These are phyloP conservation scores for Pyrenula aspistea DNA, from an alignment of 495 filamentous ascomycete genomes.

Conservation along the genomic window DNA sequence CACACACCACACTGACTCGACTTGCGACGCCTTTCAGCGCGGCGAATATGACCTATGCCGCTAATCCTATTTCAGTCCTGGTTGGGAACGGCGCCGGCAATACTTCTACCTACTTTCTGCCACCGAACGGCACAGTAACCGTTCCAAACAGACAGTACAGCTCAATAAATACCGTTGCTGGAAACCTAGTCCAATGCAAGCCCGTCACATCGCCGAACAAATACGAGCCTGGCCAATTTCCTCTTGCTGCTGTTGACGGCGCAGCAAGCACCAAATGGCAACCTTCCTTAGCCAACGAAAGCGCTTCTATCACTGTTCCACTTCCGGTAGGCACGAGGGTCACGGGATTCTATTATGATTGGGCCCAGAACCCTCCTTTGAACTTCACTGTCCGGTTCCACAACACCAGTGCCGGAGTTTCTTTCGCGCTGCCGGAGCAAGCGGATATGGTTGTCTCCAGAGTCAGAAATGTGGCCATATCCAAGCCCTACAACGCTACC, in stretches of 20 bases:
- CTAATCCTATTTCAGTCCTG: slow-evolving; percentile 37
- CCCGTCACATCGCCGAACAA: slow-evolving; percentile 32
- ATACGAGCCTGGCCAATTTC: slow-evolving; percentile 60
- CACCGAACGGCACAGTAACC: slow-evolving; percentile 36
- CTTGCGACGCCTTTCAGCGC: slow-evolving; percentile 24
- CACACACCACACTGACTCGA: slow-evolving; percentile 51
- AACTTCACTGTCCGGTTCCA: slow-evolving; percentile 45
- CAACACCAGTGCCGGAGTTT: slow-evolving; percentile 24
- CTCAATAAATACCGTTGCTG: slow-evolving; percentile 31
- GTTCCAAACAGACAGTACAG: slow-evolving; percentile 46
- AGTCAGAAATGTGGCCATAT: slow-evolving; percentile 19
- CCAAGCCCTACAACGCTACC: slow-evolving; percentile 22
- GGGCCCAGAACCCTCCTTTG: slow-evolving; percentile 47
- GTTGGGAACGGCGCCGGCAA: slow-evolving; percentile 23
- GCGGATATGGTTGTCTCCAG: not conserved
- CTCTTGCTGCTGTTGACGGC: slow-evolving; percentile 58
- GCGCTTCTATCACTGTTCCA: slow-evolving; percentile 34
- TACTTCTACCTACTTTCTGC: slow-evolving; percentile 32
- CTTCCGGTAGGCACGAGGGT: slow-evolving; percentile 32
- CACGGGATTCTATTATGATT: slow-evolving; percentile 50
- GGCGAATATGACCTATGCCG: slow-evolving; percentile 33
- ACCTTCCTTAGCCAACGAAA: slow-evolving; percentile 34
- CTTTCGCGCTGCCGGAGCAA: not conserved
- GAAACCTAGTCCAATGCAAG: slow-evolving; percentile 59
- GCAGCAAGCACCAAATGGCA: slow-evolving; percentile 63